Conservation (phyloP, 2,329 filamentous ascomycete species). For the Sarocladiaceae sp. region DNA sequence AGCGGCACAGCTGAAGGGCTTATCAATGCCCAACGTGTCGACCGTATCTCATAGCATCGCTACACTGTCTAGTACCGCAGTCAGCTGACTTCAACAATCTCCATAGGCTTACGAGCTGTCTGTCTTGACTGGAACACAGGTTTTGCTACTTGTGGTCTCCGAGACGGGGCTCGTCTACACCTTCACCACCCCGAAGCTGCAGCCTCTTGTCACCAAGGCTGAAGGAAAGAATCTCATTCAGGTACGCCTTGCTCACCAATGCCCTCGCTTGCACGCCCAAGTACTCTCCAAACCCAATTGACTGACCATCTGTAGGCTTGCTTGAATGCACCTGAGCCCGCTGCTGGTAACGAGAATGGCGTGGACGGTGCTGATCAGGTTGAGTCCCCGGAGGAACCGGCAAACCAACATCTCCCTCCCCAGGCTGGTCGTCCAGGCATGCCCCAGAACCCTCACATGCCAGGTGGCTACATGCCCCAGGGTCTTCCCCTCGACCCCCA, state of each 20-base stretch:
- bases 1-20: slow-evolving; percentile 1
- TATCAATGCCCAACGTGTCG: neutral
- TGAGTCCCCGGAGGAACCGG: slow-evolving; percentile 86
- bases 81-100: no score
- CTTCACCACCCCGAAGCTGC: slow-evolving; percentile 95
- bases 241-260: slow-evolving; percentile 48
- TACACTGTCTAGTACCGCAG: neutral
- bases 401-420: slow-evolving; percentile 67
- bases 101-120: slow-evolving; percentile 89
- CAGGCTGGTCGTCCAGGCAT: slow-evolving; percentile 55
- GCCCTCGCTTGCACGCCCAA: neutral
- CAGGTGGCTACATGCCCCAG: slow-evolving; percentile 48
- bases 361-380: slow-evolving; percentile 70
- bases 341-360: slow-evolving; percentile 72
- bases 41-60: slow-evolving; percentile 27
- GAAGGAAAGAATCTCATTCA: slow-evolving; percentile 99
- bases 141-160: slow-evolving; percentile 88
- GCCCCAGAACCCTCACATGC: slow-evolving; percentile 58
- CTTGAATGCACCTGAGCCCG: slow-evolving; percentile 89
- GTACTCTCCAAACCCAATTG: neutral
- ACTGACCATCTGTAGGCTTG: slow-evolving; percentile 61
- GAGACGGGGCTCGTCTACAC: slow-evolving; percentile 94
- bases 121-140: slow-evolving; percentile 95
- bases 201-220: slow-evolving; percentile 94
- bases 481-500: slow-evolving; percentile 67